These are phyloP conservation scores for Apiospora koreana DNA, from an alignment of 2,329 filamentous ascomycete species.

Conservation along the genomic window DNA sequence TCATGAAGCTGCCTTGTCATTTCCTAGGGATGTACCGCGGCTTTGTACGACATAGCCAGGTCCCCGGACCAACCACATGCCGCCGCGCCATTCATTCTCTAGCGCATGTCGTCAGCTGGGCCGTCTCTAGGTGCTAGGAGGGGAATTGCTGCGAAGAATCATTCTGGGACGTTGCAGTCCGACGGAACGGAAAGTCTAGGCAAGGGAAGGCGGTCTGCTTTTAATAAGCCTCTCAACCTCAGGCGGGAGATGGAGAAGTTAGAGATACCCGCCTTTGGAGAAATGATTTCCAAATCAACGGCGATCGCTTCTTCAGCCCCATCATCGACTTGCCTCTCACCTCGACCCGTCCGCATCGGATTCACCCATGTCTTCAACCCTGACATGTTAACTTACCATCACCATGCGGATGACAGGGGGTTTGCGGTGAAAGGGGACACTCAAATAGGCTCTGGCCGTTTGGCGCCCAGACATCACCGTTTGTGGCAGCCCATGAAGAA, in stretches of 20 bases:
- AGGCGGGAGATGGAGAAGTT: not conserved
- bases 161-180: not conserved
- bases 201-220: not conserved
- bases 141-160: not conserved
- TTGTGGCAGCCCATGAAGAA: conserved; percentile 20
- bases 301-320: not conserved
- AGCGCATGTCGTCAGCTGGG: not conserved
- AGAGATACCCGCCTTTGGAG: not conserved
- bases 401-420: not conserved
- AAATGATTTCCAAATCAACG: not conserved
- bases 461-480: conserved; percentile 22
- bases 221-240: not conserved
- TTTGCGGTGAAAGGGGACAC: no score
- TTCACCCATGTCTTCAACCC: not conserved
- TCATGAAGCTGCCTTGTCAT: not conserved
- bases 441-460: not conserved
- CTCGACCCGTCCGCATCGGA: not conserved
- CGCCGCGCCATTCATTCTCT: not conserved
- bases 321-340: not conserved
- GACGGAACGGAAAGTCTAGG: not conserved
- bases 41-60: not conserved
- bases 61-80: not conserved
- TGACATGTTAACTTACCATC: not conserved
- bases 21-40: not conserved
- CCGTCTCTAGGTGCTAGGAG: not conserved